Evolutionary conservation across 306 rosid genomes (phyloP), one percentile per base, ranked within the genome.

Genomic region (Vigna angularis): DNA sequence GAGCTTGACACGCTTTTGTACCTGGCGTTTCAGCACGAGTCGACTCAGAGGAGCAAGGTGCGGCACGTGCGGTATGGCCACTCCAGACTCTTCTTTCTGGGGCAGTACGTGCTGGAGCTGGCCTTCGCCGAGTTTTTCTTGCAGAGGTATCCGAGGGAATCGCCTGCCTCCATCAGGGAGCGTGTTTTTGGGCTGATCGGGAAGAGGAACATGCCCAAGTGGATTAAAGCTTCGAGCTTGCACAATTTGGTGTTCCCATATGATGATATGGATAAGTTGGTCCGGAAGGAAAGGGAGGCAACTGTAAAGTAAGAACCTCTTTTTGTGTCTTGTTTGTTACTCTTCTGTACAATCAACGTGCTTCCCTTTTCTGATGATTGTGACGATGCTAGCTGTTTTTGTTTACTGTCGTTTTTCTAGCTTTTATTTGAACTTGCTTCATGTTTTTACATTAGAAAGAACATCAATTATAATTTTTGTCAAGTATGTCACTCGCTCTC

Each of bases 131-230:
- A 92, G 87, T 90, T 49, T 44, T 92, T 90, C 70, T 61, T 94
- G 78, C 98, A 90, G 90, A 82, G 97, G 72, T 92, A 88, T 86
- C 97, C 98, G 38, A 90, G 93, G 91, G 98, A 94, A 78, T 62
- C 92, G 18, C 96, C 96, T 3, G 98, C 90, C 42, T 94, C 98
- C 1, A 88, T 94, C 90, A 89, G 98, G 78, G 98, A 94, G 76
- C 82, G 98, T 71, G 93, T 94, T 40, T 92, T 83, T 36, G 98
- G 78, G 32, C 81, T 94, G 80, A 90, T 90, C 34, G 97, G 98
- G 75, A 94, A 92, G 91, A 70, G 87, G 75, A 78, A 28, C 63
- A 67, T 94, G 86, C 96, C 97, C 3, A 57, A 61, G 81, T 90
- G 98, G 96, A 89, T 92, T 69, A 90, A 87, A 81, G 96, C 83